Base-by-base conservation (phyloP, 1,139 yeast species). In the Suhomyces guaymorum region DNA sequence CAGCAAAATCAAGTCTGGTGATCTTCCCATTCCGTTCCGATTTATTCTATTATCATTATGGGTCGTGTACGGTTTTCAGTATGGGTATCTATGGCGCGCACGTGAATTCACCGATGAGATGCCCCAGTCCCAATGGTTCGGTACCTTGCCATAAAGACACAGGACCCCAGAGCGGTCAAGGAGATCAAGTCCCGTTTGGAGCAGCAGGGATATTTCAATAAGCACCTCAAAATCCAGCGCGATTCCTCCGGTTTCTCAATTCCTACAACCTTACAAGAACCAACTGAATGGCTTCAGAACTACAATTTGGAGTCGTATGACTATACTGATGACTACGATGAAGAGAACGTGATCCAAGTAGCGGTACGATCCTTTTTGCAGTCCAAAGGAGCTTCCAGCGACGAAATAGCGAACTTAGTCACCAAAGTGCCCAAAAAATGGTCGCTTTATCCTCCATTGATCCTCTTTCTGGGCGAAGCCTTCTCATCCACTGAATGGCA, bases 391-490 rank as follows among this genome's bases (percentile, higher is more conserved):
- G 20, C 14, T 12, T 9, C 3, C 11, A n/a, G n/a, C n/a, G n/a
- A n/a, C n/a, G n/a, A n/a, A n/a, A n/a, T n/a, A n/a, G n/a, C n/a
- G n/a, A n/a, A n/a, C n/a, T 12, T 32, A 4, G 4, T 33, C 15
- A 20, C 12, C 2, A 5, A 13, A 8, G 26, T 73, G 12, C 85
- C 85, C 2, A 66, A 62, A 35, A 72, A 75, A 48, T 83, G 79
- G 73, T 67, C 82, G 0, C 47, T 82, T 0, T 86, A 86, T 49
- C 78, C 80, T 1, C 92, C 95, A 0, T 56, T 86, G 71, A 57
- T 84, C 1, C 61, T 86, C 13, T 70, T 86, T 37, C 67, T 72
- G 29, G 44, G 63, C 24, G 58, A 63, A 22, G 67, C 77, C 0
- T 73, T 70, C 44, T 71, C 66, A 15, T 38, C 56, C 17, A 42